Evolutionary conservation across 495 filamentous ascomycete species (phyloP), one percentile per base, ranked within the genome.

Genomic region (Aspergillus sparsus): DNA sequence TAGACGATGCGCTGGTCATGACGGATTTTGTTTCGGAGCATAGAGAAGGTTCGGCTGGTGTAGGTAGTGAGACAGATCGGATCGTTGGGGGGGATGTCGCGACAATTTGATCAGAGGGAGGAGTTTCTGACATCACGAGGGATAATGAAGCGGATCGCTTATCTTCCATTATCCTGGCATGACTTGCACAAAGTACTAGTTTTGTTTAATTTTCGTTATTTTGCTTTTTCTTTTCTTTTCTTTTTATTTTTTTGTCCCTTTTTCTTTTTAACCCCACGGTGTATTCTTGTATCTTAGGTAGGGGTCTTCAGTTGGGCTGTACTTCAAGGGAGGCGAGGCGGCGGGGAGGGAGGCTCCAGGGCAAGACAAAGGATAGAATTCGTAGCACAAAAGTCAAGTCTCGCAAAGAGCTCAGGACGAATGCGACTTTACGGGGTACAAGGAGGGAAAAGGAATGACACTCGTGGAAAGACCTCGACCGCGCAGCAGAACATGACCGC

Each of bases 111-210:
- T 74, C 71, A 54, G 65, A 70, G 53, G 69, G 65, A 59, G 63
- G 53, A 57, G 68, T 65, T 50, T 73, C 67, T 57, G 72, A 62
- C 65, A 71, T 66, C 46, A 64, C 58, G 62, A 62, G 65, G 59
- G 66, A 65, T 58, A 74, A 62, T 59, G 71, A 71, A 67, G 68
- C 64, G 64, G 66, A 68, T 66, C 63, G 57, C 62, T 65, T 66
- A 60, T 72, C 68, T 58, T 68, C 68, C 72, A 78, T 78, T 72
- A 74, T 78, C 66, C 71, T 68, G 64, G 70, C 75, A 78, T 78
- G 74, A 63, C 75, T 74, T 73, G 65, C 54, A 45, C 57, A 31
- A 36, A 39, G 50, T 27, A 15, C 11, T 42, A 34, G 5, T 10
- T 32, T 54, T 9, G 37, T 21, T 54, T 15, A 35, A 13, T 33